A percentile compares a stretch with the other conserved stretches of the same genome.
Conservation (phyloP, 768 basidiomycete genomes). For the Pleurotus platypus region DNA sequence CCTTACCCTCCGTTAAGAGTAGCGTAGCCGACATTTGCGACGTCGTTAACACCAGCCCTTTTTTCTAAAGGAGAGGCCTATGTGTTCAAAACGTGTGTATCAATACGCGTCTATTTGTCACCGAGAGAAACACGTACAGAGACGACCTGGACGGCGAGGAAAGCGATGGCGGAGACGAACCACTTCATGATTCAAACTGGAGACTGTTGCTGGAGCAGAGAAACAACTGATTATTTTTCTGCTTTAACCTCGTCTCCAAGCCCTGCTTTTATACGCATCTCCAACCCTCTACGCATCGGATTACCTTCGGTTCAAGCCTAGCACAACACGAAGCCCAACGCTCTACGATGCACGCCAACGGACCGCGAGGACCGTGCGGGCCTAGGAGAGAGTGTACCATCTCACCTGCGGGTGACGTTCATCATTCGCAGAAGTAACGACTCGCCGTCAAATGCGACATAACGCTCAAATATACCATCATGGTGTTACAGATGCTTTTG, state of each 20-base stretch:
- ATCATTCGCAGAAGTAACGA: no score
- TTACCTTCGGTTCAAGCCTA: background rate
- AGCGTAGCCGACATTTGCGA: constrained; percentile 36
- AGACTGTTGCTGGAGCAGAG: background rate
- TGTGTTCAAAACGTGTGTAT: background rate
- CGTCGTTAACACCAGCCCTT: constrained; percentile 32
- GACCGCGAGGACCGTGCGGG: no score
- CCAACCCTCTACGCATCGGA: background rate
- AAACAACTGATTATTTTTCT: background rate
- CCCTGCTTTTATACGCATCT: background rate
- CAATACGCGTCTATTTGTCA: background rate
- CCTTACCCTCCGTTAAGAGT: constrained; percentile 11
- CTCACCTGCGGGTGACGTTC: no score
- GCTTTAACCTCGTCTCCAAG: background rate
- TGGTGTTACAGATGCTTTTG: no score
- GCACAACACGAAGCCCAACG: no score
- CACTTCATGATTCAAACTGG: constrained; percentile 15
- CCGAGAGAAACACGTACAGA: constrained; percentile 6
- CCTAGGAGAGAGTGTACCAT: no score
- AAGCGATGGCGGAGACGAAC: constrained; percentile 15
- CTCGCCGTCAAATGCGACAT: no score
- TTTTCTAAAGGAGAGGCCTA: constrained; percentile 23
- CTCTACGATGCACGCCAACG: no score
- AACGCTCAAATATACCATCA: no score
- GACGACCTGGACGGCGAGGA: constrained; percentile 15